Evolutionary conservation across 192 early-diverging fungal species (phyloP).

Genomic region (Mortierella hygrophila): DNA sequence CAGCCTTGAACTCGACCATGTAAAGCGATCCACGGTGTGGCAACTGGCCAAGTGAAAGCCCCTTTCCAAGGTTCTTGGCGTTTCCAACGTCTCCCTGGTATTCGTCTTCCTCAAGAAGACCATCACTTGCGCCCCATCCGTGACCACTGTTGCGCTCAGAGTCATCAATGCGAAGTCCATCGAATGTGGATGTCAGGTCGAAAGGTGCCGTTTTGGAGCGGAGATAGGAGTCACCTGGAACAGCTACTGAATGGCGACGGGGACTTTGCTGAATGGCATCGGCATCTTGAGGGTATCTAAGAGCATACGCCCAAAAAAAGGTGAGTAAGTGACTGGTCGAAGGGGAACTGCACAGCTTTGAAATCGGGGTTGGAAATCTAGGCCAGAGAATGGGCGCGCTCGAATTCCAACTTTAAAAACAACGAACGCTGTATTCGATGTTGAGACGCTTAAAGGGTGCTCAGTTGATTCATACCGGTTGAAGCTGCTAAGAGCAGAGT

Average conservation of each 20-base stretch:
- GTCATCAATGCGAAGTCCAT: slow-evolving; percentile 46
- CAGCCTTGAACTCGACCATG: slow-evolving; percentile 91
- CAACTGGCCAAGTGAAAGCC: slow-evolving; percentile 58
- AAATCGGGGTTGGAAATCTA: slow-evolving; percentile 26
- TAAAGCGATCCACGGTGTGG: slow-evolving; percentile 72
- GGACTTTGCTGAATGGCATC: slow-evolving; percentile 30
- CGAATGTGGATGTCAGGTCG: slow-evolving; percentile 49
- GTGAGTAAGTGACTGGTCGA: not conserved
- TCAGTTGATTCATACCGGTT: slow-evolving; percentile 11
- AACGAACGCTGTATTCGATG: not conserved
- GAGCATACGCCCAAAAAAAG: not conserved
- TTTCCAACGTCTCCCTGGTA: slow-evolving; percentile 36
- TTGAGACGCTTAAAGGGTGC: too few relatives aligned
- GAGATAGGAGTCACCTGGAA: slow-evolving; percentile 55
- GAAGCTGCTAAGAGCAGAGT: not conserved
- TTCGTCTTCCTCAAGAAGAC: slow-evolving; percentile 59
- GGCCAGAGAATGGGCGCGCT: not conserved
- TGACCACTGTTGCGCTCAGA: slow-evolving; percentile 6
- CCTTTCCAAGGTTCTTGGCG: slow-evolving; percentile 63
- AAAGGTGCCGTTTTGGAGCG: slow-evolving; percentile 36
- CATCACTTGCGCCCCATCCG: slow-evolving; percentile 23
- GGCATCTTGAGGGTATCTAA: slow-evolving; percentile 21
- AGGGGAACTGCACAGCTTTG: not conserved
- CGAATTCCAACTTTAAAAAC: not conserved
- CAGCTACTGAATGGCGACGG: slow-evolving; percentile 66